Evolutionary conservation across 1,284 basidiomycete genomes (phyloP).

Genomic region (Ustilago hordei): DNA sequence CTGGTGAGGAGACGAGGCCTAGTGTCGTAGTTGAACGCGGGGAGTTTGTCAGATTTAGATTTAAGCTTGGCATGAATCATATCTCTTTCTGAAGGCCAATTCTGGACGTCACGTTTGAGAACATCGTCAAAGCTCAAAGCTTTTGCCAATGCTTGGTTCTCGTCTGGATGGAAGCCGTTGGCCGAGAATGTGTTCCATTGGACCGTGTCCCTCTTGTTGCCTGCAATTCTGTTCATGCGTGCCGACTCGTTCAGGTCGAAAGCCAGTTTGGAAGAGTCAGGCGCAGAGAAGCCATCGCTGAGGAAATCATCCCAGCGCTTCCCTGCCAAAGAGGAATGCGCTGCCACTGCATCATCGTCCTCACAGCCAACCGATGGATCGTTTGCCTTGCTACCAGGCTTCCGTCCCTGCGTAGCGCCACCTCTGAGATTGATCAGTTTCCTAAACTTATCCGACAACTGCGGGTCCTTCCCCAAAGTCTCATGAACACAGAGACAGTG

Average conservation of each 20-base stretch:
- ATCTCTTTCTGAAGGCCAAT: constrained; percentile 55
- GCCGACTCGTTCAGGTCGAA: constrained; percentile 66
- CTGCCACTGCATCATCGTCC: constrained; percentile 38
- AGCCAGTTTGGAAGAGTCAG: constrained; percentile 61
- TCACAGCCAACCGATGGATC: constrained; percentile 6
- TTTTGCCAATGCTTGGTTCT: constrained; percentile 41
- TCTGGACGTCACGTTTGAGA: constrained; percentile 57
- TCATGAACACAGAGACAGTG: constrained; percentile 46
- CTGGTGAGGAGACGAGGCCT: constrained; percentile 50
- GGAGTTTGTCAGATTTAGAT: constrained; percentile 44
- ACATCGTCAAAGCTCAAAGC: constrained; percentile 64
- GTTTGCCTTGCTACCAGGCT: neutral
- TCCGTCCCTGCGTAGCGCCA: constrained; percentile 33
- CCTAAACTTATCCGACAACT: constrained; percentile 63
- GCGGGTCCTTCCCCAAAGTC: constrained; percentile 53
- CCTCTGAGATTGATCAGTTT: constrained; percentile 65
- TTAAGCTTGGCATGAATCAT: constrained; percentile 50
- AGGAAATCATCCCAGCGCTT: constrained; percentile 65
- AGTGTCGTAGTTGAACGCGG: constrained; percentile 63
- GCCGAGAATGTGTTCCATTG: constrained; percentile 64
- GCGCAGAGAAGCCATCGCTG: constrained; percentile 59
- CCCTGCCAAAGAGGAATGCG: constrained; percentile 52
- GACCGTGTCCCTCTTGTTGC: constrained; percentile 52
- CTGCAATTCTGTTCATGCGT: constrained; percentile 41
- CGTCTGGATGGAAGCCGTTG: constrained; percentile 48